These are phyloP conservation scores for Dendrobium nobile DNA, from an alignment of 106 monocot species.

Conservation along the genomic window DNA sequence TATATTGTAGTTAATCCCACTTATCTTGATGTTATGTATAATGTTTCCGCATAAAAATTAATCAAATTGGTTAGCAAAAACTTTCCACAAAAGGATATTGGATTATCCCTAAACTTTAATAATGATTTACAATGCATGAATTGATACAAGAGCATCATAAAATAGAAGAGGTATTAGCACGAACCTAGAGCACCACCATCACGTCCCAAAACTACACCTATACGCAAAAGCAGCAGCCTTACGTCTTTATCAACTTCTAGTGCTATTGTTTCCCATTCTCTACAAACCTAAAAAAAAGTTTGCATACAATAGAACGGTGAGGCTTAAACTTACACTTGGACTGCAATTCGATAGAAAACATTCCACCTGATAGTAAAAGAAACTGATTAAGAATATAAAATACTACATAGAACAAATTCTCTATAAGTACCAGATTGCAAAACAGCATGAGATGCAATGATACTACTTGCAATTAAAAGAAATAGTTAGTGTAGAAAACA, in stretches of 20 bases:
- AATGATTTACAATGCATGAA: neutral
- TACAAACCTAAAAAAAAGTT: constrained; percentile 52
- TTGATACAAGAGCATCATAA: neutral
- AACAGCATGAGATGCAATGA: neutral
- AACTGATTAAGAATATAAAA: neutral
- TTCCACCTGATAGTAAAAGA: neutral
- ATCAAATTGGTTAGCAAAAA: too few relatives aligned
- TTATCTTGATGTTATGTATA: too few relatives aligned
- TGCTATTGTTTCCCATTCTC: constrained; percentile 83
- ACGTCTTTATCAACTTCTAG: constrained; percentile 59
- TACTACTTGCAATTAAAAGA: neutral
- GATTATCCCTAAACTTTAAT: neutral
- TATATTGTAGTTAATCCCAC: too few relatives aligned
- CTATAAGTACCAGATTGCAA: neutral
- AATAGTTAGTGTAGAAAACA: neutral
- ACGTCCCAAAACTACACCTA: constrained; percentile 82
- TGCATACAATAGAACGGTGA: neutral
- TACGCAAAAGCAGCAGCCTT: constrained; percentile 63
- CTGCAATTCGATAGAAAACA: neutral
- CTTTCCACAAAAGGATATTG: too few relatives aligned
- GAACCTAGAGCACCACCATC: constrained; percentile 90
- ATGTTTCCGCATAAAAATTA: too few relatives aligned
- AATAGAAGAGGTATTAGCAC: neutral
- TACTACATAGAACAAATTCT: neutral
- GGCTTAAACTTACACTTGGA: neutral